Base-by-base conservation (phyloP, 345 rosid species). In the Abelmoschus esculentus region DNA sequence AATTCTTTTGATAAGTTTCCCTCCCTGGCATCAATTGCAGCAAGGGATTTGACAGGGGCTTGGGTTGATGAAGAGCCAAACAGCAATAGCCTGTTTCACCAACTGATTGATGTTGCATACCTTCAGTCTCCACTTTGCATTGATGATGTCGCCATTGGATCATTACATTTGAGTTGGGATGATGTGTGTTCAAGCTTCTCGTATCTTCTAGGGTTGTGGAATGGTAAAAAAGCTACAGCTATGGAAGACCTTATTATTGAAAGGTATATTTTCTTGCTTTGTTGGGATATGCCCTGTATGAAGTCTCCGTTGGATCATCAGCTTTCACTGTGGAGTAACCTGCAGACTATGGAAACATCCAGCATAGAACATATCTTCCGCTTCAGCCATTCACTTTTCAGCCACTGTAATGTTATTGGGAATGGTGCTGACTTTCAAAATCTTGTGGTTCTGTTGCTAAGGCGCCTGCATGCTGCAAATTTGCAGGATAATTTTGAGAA, bases 201-300 rank as follows among this genome's bases (percentile, higher is more conserved):
- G 22, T 50, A 74, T 80, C 74, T 95, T 81, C 75, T 85, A 80
- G 96, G 86, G 52, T 72, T 86, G 12, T 95, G 99, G 99, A 86
- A 85, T 71, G 92, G 93, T 17, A 87, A 77, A 76, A 86, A 76
- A 68, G 86, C 98, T 67, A 75, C 66, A 66, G 75, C 77, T 40
- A 80, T 86, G 77, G 98, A 87, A 86, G 99, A 91, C 74, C 83
- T 91, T 73, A 77, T 95, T 47, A 80, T 90, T 75, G 99, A 95
- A 84, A 87, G 99, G 81, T 95, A 95, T 77, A 56, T 90, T 60
- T 95, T 88, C 78, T 61, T 80, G 19, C 96, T 95, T 76, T 88
- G 96, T 80, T 86, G 88, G 82, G 99, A 95, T 82, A 76, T 90
- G 72, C 83, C 92, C 66, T 70, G 74, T 29, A 70, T 76, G 73